Conservation (phyloP, 805 yeast species). For the Tetrapisispora iriomotensis region DNA sequence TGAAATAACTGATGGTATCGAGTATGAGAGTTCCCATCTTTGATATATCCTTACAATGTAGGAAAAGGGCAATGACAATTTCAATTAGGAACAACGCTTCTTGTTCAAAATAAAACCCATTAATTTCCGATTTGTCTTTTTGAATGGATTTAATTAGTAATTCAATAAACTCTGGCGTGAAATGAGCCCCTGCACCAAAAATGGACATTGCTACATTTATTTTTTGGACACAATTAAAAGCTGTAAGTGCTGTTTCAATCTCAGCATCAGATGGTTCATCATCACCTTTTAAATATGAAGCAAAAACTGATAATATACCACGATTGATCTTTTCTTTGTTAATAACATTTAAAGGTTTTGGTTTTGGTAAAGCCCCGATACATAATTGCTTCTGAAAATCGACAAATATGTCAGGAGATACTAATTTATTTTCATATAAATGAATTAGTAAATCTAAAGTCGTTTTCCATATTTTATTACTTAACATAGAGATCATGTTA, state of each 20-base stretch:
- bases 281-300: constrained; percentile 88
- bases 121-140: constrained; percentile 21
- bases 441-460: constrained; percentile 51
- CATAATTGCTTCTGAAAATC: constrained; percentile 52
- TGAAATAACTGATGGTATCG: constrained; percentile 11
- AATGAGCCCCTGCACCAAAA: constrained; percentile 35
- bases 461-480: constrained; percentile 45
- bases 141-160: constrained; percentile 31
- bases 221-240: constrained; percentile 72
- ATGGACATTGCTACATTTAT: constrained; percentile 52
- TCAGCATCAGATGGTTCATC: constrained; percentile 94
- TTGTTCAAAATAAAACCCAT: constrained; percentile 35
- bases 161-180: constrained; percentile 25
- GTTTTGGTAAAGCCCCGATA: constrained; percentile 46
- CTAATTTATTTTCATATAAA: constrained; percentile 62
- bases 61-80: constrained; percentile 23
- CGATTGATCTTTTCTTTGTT: constrained; percentile 54
- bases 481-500: constrained; percentile 33
- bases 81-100: constrained; percentile 43
- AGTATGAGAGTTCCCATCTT: constrained; percentile 17
- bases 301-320: constrained; percentile 83
- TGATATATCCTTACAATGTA: constrained; percentile 27
- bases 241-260: constrained; percentile 72
- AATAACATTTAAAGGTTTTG: constrained; percentile 57
- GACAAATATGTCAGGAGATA: constrained; percentile 53